These are phyloP conservation scores for Rutstroemia sp. DNA, from an alignment of 2,329 filamentous ascomycete species.

Conservation along the genomic window DNA sequence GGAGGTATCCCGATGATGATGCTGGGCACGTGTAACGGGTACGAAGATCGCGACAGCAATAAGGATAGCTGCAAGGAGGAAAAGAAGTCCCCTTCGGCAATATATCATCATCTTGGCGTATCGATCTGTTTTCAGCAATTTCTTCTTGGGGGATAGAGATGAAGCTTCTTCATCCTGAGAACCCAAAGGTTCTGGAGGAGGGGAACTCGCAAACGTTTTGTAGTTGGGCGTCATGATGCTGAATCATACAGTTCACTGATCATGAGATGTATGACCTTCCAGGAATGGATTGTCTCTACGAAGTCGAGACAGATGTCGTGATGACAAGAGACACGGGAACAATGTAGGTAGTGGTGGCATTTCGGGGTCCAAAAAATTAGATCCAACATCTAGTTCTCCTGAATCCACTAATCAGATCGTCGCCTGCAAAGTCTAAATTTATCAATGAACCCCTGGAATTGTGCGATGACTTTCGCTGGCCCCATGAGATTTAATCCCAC, in stretches of 20 bases:
- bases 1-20: background rate
- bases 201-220: background rate
- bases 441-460: background rate
- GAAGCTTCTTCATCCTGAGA: background rate
- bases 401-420: no score
- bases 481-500: background rate
- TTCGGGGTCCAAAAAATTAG: background rate
- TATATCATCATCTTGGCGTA: background rate
- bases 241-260: background rate
- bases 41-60: background rate
- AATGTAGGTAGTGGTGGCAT: background rate
- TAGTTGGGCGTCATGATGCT: background rate
- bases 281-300: no score
- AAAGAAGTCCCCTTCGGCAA: background rate
- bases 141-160: background rate
- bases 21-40: background rate
- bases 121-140: background rate
- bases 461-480: background rate
- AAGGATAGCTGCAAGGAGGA: background rate
- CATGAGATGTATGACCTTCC: background rate
- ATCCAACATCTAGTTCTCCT: no score
- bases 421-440: background rate
- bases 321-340: no score
- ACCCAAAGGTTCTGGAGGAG: background rate
- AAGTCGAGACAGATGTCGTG: no score